phyloP scores from a whole-genome alignment of 2,329 filamentous ascomycete genomes.

The Fusarium haematococcum region DNA sequence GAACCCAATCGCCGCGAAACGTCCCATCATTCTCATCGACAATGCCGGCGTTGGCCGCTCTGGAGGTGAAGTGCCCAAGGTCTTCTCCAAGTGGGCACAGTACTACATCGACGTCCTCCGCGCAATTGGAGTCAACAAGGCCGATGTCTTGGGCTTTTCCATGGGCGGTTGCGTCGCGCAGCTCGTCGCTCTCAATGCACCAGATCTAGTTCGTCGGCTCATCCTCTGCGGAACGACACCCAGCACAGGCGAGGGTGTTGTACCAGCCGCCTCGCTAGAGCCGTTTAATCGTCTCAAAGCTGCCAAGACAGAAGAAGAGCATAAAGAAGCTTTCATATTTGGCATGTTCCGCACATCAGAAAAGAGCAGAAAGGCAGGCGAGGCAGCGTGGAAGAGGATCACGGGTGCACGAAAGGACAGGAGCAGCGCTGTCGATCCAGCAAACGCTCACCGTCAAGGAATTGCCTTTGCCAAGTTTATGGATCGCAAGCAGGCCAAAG shows the following conservation, averaged over 20 bases:
- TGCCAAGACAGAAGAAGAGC: slow-evolving; percentile 49
- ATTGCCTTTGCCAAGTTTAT: slow-evolving; percentile 52
- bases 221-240: slow-evolving; percentile 59
- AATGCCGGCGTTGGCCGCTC: slow-evolving; percentile 61
- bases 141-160: slow-evolving; percentile 63
- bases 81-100: slow-evolving; percentile 46
- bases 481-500: slow-evolving; percentile 47
- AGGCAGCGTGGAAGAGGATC: slow-evolving; percentile 51
- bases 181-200: slow-evolving; percentile 55
- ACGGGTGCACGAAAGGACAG: slow-evolving; percentile 42
- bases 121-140: slow-evolving; percentile 52
- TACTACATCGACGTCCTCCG: slow-evolving; percentile 51
- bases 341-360: slow-evolving; percentile 50
- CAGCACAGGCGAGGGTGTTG: slow-evolving; percentile 52
- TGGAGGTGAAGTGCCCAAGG: slow-evolving; percentile 54
- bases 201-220: slow-evolving; percentile 53
- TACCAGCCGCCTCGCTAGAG: slow-evolving; percentile 44
- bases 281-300: slow-evolving; percentile 50
- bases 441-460: slow-evolving; percentile 46
- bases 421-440: slow-evolving; percentile 40
- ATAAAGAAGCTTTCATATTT: slow-evolving; percentile 48
- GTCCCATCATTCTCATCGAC: slow-evolving; percentile 60
- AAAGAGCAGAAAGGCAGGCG: slow-evolving; percentile 48
- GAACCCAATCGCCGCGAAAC: slow-evolving; percentile 55
- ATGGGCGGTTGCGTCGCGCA: slow-evolving; percentile 63